Conservation (phyloP, 257 asterid genomes). For the Orobanche coerulescens region DNA sequence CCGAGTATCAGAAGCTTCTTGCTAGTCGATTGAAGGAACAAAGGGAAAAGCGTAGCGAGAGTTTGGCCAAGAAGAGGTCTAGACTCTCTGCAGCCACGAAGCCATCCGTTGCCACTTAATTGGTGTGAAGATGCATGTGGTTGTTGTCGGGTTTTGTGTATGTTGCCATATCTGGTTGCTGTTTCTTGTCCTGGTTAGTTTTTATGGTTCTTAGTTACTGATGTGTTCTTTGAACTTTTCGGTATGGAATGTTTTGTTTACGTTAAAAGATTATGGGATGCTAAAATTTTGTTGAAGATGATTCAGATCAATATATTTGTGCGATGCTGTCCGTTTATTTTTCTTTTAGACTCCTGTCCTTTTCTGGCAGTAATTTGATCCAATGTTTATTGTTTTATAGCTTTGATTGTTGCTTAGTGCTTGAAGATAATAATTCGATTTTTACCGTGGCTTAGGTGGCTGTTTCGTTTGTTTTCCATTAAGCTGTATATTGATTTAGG, state of each 20-base stretch:
- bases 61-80: constrained; percentile 8
- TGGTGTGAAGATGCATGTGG: neutral
- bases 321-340: neutral
- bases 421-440: too few species aligned
- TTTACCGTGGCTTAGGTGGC: too few species aligned
- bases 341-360: too few species aligned
- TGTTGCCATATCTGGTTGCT: neutral
- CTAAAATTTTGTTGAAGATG: neutral
- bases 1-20: constrained; percentile 9
- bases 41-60: constrained; percentile 9
- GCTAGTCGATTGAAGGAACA: constrained; percentile 9
- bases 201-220: constrained; percentile 16
- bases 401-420: too few species aligned
- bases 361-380: too few species aligned
- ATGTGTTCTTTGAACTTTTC: neutral
- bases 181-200: constrained; percentile 11
- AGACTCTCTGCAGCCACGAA: constrained; percentile 6
- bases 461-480: too few species aligned
- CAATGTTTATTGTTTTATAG: too few species aligned
- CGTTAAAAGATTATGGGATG: constrained; percentile 9
- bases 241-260: neutral
- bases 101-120: neutral
- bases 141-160: neutral
- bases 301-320: neutral
- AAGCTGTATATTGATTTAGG: too few species aligned